Evolutionary conservation across 176 grass and related monocot genomes (phyloP).

Genomic region (Lolium multiflorum): DNA sequence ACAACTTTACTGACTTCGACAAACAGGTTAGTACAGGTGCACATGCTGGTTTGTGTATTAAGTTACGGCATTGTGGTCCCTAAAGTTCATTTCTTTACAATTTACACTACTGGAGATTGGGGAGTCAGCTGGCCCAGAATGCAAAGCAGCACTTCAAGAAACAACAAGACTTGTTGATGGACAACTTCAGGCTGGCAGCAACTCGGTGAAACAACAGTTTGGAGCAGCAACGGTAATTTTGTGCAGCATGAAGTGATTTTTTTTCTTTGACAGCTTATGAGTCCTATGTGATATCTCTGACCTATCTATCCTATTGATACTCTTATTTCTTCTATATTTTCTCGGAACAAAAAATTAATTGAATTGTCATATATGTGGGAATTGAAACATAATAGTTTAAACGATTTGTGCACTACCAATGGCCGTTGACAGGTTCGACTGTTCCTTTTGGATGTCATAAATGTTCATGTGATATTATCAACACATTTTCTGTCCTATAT

Average conservation of each 20-base stretch:
- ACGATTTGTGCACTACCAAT: background rate
- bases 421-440: background rate
- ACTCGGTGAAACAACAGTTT: conserved; percentile 77
- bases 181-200: conserved; percentile 61
- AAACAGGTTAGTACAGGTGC: conserved; percentile 43
- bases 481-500: background rate
- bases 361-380: background rate
- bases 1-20: conserved; percentile 89
- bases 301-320: conserved; percentile 14
- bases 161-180: conserved; percentile 75
- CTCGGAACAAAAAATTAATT: background rate
- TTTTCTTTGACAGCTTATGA: conserved; percentile 33
- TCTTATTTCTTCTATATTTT: conserved; percentile 26
- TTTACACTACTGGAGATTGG: conserved; percentile 63
- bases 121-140: conserved; percentile 90
- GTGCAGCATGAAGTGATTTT: conserved; percentile 16
- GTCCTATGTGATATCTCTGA: background rate
- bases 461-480: background rate
- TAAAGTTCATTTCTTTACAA: conserved; percentile 39
- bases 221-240: conserved; percentile 65
- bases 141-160: conserved; percentile 93
- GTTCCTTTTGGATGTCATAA: conserved; percentile 14
- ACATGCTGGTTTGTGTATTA: conserved; percentile 38
- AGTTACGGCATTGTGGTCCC: background rate
- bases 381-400: conserved; percentile 34